Percentiles rank a stretch among this genome's conserved stretches.
Conservation (phyloP, 345 rosid genomes). For the Arabis alpina region DNA sequence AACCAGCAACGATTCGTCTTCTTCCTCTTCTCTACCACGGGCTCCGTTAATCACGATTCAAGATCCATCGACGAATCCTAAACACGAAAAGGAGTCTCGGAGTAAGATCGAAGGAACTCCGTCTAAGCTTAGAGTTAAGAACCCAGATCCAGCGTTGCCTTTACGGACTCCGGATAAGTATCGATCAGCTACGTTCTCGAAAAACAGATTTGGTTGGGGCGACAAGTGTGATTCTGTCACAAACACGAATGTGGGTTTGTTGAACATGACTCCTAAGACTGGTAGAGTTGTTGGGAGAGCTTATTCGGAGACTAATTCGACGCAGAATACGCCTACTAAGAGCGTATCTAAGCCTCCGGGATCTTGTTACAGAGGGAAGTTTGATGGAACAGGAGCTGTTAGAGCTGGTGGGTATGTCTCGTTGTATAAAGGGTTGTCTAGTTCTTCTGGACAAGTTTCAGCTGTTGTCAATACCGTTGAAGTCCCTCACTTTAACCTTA, state of each 20-base stretch:
- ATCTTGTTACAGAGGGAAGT: constrained; percentile 58
- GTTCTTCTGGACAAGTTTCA: constrained; percentile 50
- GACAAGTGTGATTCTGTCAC: constrained; percentile 48
- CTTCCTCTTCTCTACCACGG: constrained; percentile 42
- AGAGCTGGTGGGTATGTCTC: constrained; percentile 68
- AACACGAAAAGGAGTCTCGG: constrained; percentile 33
- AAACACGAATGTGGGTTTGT: constrained; percentile 4
- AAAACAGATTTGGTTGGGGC: constrained; percentile 74
- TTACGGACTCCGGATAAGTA: constrained; percentile 76
- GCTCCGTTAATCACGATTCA: constrained; percentile 73
- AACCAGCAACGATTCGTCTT: constrained; percentile 50
- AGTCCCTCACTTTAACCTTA: constrained; percentile 93
- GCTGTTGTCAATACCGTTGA: constrained; percentile 66
- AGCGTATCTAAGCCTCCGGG: constrained; percentile 88
- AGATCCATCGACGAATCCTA: constrained; percentile 49
- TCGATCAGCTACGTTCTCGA: constrained; percentile 46
- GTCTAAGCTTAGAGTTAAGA: constrained; percentile 58
- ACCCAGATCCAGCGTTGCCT: constrained; percentile 59
- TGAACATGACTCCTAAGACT: constrained; percentile 57
- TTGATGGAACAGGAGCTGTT: constrained; percentile 54
- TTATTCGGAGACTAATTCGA: constrained; percentile 52
- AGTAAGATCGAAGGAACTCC: constrained; percentile 67
- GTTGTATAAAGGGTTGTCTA: constrained; percentile 82
- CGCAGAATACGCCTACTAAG: constrained; percentile 87
- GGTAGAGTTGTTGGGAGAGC: constrained; percentile 44